Base-by-base conservation (phyloP, 2,329 filamentous ascomycete species). In the Thielaviopsis euricoi region DNA sequence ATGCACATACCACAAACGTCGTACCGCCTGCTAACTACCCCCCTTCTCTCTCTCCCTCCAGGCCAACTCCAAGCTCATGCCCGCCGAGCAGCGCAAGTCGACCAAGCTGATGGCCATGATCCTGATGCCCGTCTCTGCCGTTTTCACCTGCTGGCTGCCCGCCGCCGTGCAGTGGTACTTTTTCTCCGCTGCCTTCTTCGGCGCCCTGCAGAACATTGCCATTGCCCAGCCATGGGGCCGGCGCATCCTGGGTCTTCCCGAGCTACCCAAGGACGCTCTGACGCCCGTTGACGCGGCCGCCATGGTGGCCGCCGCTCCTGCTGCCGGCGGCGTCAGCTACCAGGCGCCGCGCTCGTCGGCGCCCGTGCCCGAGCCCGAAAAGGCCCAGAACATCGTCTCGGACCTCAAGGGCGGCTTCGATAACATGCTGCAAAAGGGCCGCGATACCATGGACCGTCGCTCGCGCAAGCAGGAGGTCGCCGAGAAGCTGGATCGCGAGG, bases 121-220 rank as follows among this genome's bases (percentile, higher is more conserved):
- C n/a, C 65, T 77, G 51, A 72, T 73, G 21, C 70, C 69, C 56
- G 61, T 75, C 54, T 71, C 74, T 55, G 70, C 76, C 65, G 33
- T 75, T 53, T 68, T 68, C 50, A 77, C 75, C 6, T 69, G 69
- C 51, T 77, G 73, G 69, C 67, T 78, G 58, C 74, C 74, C 19
- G 70, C 74, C 46, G 73, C 68, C 56, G 66, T 78, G 55, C 76
- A 78, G 62, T 71, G 73, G 66, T 77, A 77, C 72, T 71, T 76
- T 62, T 64, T 75, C 60, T 64, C 69, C 61, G 64, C 71, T 29
- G 66, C 71, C 23, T 66, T 67, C 25, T 61, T 66, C 21, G 61
- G 66, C 46, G 49, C 66, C 49, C 64, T 69, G 53, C 64, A 74
- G 64, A 70, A 71, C 43, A 62, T 67, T 43, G 57, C 69, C 46